Evolutionary conservation across 768 basidiomycete genomes (phyloP).

Genomic region (Imleria badia): DNA sequence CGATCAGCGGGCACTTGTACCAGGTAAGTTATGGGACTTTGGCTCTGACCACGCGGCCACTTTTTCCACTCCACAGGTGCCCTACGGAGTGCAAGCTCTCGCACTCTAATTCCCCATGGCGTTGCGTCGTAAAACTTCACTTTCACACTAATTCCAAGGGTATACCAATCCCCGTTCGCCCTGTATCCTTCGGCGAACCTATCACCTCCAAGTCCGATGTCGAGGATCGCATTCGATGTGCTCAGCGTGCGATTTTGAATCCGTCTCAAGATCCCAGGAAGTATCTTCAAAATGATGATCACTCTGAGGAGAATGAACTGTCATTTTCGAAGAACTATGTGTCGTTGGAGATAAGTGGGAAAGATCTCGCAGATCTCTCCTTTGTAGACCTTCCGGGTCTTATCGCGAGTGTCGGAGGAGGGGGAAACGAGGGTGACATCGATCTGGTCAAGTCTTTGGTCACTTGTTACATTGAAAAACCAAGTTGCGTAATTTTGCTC

Average conservation of each 20-base stretch:
- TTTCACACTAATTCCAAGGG: neutral
- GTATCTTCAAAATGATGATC: neutral
- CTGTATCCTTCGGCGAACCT: neutral
- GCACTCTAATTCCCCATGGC: neutral
- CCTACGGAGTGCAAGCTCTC: slow-evolving; percentile 5
- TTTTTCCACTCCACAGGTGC: neutral
- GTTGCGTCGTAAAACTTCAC: neutral
- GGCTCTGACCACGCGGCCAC: neutral
- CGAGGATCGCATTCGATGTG: slow-evolving; percentile 1
- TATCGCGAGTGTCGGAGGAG: neutral
- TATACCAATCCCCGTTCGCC: neutral
- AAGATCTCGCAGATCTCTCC: slow-evolving; percentile 1
- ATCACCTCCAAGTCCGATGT: neutral
- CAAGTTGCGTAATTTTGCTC: slow-evolving; percentile 1
- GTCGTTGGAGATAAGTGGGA: neutral
- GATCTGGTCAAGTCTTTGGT: slow-evolving; percentile 1
- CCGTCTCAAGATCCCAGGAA: neutral
- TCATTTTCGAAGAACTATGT: slow-evolving; percentile 6
- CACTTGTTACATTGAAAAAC: neutral
- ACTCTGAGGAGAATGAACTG: neutral
- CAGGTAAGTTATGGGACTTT: neutral
- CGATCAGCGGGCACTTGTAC: neutral
- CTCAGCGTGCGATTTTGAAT: slow-evolving; percentile 2
- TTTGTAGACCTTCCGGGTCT: slow-evolving; percentile 3
- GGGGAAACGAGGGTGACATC: neutral